Evolutionary conservation across 2,329 filamentous ascomycete species (phyloP).

Genomic region (Cordyceps tenuipes): DNA sequence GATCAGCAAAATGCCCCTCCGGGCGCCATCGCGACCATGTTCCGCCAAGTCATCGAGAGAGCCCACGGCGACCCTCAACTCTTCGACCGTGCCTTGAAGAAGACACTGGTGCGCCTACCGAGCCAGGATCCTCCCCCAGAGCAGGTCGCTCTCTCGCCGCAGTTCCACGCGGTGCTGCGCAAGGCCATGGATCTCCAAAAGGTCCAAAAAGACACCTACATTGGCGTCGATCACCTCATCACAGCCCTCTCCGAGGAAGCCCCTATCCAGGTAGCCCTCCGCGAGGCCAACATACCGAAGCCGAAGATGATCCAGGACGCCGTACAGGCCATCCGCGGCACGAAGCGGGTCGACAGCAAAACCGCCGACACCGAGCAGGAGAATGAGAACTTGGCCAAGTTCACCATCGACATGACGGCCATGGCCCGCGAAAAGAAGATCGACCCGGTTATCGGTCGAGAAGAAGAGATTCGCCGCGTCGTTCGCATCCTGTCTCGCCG

Average conservation of each 20-base stretch:
- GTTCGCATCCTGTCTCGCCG: constrained; percentile 85
- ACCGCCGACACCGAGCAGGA: constrained; percentile 89
- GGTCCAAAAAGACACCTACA: constrained; percentile 93
- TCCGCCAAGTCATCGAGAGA: constrained; percentile 88
- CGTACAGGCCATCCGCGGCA: constrained; percentile 86
- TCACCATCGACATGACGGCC: constrained; percentile 96
- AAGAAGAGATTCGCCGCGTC: constrained; percentile 89
- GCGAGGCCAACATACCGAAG: constrained; percentile 86
- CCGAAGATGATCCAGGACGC: constrained; percentile 82
- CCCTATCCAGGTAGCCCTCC: constrained; percentile 63
- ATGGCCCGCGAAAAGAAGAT: constrained; percentile 97
- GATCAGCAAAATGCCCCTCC: constrained; percentile 73
- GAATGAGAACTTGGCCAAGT: constrained; percentile 93
- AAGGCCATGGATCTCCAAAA: constrained; percentile 85
- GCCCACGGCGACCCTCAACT: constrained; percentile 88
- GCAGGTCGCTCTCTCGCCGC: constrained; percentile 70
- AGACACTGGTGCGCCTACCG: constrained; percentile 78
- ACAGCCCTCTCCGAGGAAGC: constrained; percentile 73
- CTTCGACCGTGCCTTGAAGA: constrained; percentile 85
- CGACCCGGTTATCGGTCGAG: constrained; percentile 91
- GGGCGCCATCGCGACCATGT: constrained; percentile 61
- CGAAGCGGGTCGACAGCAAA: constrained; percentile 88
- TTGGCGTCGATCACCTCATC: constrained; percentile 93
- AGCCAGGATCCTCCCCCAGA: constrained; percentile 95
- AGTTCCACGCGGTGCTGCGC: constrained; percentile 73